phyloP scores from a whole-genome alignment of 73 alveolate species.

The Paramecium sonneborni region DNA sequence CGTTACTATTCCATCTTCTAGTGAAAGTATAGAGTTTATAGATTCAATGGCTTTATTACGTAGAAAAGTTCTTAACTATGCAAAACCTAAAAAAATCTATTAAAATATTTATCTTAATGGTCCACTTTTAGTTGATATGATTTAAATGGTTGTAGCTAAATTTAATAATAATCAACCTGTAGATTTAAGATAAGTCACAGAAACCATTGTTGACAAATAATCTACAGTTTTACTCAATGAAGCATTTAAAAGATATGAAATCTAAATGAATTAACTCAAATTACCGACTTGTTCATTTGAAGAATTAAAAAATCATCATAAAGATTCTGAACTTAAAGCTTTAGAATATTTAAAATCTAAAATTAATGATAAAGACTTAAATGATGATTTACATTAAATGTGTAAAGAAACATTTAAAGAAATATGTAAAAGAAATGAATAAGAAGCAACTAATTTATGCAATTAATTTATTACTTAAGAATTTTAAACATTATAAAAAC shows the following conservation, averaged over 20 bases:
- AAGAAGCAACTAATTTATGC: conserved; percentile 28
- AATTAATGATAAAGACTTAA: background rate
- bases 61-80: background rate
- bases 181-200: background rate
- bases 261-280: background rate
- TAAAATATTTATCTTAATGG: background rate
- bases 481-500: background rate
- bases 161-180: background rate
- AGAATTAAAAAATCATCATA: conserved; percentile 27
- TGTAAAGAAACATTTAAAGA: conserved; percentile 11
- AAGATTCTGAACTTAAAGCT: conserved; percentile 3
- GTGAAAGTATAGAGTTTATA: background rate
- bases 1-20: background rate
- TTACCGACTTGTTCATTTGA: conserved; percentile 36
- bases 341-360: conserved; percentile 9
- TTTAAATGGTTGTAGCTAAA: background rate
- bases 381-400: conserved; percentile 15
- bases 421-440: background rate
- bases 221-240: background rate
- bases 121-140: background rate
- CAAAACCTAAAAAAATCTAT: background rate
- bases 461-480: conserved; percentile 17
- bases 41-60: background rate
- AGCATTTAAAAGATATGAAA: conserved; percentile 27
- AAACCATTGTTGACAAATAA: background rate